Base-by-base conservation (phyloP, 805 yeast species). In the Lipomyces yamanashiensis region DNA sequence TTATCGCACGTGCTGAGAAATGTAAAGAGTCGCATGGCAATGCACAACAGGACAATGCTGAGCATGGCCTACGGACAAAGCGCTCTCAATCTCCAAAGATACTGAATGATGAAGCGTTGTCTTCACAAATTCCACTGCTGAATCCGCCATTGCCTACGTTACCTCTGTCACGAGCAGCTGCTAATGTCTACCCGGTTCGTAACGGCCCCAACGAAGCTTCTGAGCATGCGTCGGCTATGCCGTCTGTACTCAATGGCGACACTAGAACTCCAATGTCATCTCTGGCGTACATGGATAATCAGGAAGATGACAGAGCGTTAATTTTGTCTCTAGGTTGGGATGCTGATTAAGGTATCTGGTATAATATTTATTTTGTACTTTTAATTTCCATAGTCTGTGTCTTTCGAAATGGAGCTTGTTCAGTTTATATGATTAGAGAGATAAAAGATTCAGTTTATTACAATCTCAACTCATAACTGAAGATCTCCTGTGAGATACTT, bases 41-140 rank as follows among this genome's bases (percentile, higher is more conserved):
- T 3, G 15, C n/a, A 36, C 13, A 28, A 7, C 15, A 36, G n/a
- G 21, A 45, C 39, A 17, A 28, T 23, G 37, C 36, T 9, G 50
- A 19, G 17, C 15, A 7, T 6, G 19, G 10, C 15, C 41, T 21
- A 13, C 8, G 17, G 13, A 41, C 13, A 17, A 12, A 10, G 13
- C 36, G 28, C 28, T 28, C 48, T 1, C 39, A 21, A 19, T 40
- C 48, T 9, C 54, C 54, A 10, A 57, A 39, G 49, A 57, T 57
- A 1, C 17, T 57, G 17, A 48, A 37, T 37, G 60, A 57, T 19
- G 60, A 57, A 45, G 60, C 54, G 0, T 28, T 57, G 1, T 49
- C 53, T 9, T 49, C 60, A 15, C 60, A 57, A 37, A 57, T 57
- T 39, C 60, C 60, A 12, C 43, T 57, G 19, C 54, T 57, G 8